Conservation (phyloP, 768 basidiomycete genomes). For the Calocybe gangraenosa region DNA sequence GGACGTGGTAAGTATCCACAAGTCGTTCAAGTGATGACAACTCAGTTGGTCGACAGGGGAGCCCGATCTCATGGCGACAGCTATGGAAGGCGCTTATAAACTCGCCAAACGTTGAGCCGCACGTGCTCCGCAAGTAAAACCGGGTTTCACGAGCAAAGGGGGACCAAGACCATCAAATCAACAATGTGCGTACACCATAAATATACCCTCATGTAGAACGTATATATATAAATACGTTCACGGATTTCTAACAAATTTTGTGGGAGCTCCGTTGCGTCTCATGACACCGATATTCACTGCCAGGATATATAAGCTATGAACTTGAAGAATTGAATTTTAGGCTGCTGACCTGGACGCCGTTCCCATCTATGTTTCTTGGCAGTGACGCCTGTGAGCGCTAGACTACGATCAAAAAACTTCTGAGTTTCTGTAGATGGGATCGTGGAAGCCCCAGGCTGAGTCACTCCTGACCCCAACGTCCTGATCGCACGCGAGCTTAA, state of each 20-base stretch:
- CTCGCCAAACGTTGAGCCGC: conserved; percentile 48
- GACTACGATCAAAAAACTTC: conserved; percentile 48
- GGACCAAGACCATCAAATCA: too few relatives aligned
- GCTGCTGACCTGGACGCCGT: conserved; percentile 47
- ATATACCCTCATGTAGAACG: too few relatives aligned
- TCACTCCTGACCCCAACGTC: conserved; percentile 28
- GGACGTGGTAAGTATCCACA: conserved; percentile 48
- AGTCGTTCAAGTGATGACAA: background rate
- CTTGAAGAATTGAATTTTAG: background rate
- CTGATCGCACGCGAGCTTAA: conserved; percentile 53
- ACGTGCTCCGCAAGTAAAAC: conserved; percentile 34
- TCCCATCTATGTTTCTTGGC: conserved; percentile 50
- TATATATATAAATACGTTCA: conserved; percentile 15
- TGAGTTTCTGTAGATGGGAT: conserved; percentile 44
- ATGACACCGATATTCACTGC: conserved; percentile 56
- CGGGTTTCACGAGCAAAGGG: too few relatives aligned
- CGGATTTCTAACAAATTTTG: conserved; percentile 42
- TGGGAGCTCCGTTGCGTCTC: conserved; percentile 49
- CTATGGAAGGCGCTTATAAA: conserved; percentile 65
- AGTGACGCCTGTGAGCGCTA: conserved; percentile 41
- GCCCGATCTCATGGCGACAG: conserved; percentile 73
- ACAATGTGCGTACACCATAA: too few relatives aligned
- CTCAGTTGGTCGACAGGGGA: conserved; percentile 43
- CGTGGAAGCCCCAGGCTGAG: conserved; percentile 34
- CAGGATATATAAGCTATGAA: background rate